Evolutionary conservation across 345 rosid species (phyloP).

Genomic region (Stellera chamaejasme): DNA sequence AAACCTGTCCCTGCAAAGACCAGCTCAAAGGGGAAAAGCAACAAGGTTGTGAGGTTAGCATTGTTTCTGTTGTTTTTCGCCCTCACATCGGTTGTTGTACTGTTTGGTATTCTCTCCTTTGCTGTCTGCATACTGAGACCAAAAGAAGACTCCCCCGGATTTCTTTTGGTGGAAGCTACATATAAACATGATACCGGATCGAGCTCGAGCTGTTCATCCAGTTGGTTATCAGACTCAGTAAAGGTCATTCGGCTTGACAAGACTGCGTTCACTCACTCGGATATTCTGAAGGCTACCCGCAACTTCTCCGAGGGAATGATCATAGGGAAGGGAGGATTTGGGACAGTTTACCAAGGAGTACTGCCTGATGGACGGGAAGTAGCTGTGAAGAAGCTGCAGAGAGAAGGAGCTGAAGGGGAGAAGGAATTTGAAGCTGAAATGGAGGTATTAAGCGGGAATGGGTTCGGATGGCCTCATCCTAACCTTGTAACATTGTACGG

Average conservation of each 20-base stretch:
- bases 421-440: conserved; percentile 83
- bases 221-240: conserved; percentile 63
- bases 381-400: conserved; percentile 85
- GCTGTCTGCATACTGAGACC: conserved; percentile 35
- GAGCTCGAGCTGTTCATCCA: conserved; percentile 65
- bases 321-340: conserved; percentile 84
- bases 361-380: conserved; percentile 82
- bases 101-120: conserved; percentile 38
- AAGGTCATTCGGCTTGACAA: conserved; percentile 73
- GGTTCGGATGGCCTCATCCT: conserved; percentile 88
- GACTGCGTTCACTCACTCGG: conserved; percentile 68
- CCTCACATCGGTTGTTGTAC: conserved; percentile 25
- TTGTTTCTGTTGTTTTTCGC: conserved; percentile 30
- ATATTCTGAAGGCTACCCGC: conserved; percentile 75
- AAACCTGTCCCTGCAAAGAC: conserved; percentile 1
- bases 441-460: conserved; percentile 74
- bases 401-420: conserved; percentile 83
- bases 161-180: conserved; percentile 44
- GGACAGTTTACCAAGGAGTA: conserved; percentile 69
- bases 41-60: conserved; percentile 22
- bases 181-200: conserved; percentile 40
- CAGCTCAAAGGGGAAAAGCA: conserved; percentile 1
- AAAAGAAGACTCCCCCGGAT: conserved; percentile 20
- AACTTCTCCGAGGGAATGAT: conserved; percentile 68
- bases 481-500: conserved; percentile 87